Base-by-base conservation (phyloP, 805 yeast genomes). In the Isabelozyma pseudorhagii region DNA sequence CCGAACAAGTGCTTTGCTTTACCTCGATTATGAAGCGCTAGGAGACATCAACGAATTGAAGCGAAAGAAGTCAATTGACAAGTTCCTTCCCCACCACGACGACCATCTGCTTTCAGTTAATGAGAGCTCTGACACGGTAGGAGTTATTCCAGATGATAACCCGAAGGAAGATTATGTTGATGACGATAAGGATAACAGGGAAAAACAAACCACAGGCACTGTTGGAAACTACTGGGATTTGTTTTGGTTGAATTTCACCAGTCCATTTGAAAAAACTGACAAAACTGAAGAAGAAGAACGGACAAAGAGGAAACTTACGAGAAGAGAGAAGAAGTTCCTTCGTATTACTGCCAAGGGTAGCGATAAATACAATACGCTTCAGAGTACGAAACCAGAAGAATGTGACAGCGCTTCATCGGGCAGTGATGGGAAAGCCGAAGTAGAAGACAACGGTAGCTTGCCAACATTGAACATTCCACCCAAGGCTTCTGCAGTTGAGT, bases 21-120 rank as follows among this genome's bases (percentile, higher is more conserved):
- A 72, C 47, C 56, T 74, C 46, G 79, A 74, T 53, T 74, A 73
- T 66, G 62, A 63, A 29, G 77, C 78, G 1, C 57, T 74, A 34
- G 77, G 76, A 2, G 71, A 71, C 38, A 73, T 72, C 4, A 61
- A 60, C 10, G 68, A 61, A 9, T 51, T 71, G 43, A 53, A 42
- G 13, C 34, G 17, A 13, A 44, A 36, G 11, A 18, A 18, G 25
- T 27, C 48, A 3, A 36, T 21, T 18, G 38, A 18, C 10, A 46
- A 44, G 2, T 34, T 14, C 14, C 34, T 41, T 13, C 31, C 28
- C 11, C 41, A 43, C 11, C 31, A 6, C 13, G 40, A 45, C 5
- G 11, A 27, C 8, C 46, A 39, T n/a, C 52, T 48, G 54, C 34
- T 51, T 29, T 51, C 48, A 17, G 50, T 60, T 2, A 54, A 54